Evolutionary conservation across 2,329 filamentous ascomycete genomes (phyloP).

Genomic region (Talaromyces sp.): DNA sequence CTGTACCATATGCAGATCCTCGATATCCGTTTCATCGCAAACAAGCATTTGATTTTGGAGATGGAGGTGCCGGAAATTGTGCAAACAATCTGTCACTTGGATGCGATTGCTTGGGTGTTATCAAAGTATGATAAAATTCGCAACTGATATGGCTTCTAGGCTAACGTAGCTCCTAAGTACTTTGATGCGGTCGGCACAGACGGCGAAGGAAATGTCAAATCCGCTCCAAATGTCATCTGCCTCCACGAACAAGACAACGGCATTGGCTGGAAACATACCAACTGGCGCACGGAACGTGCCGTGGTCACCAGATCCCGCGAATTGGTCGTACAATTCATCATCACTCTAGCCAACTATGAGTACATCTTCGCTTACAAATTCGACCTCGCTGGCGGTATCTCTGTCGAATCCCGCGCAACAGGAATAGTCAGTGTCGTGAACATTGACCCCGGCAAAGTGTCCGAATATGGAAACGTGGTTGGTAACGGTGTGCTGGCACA

Average conservation of each 20-base stretch:
- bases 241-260: conserved; percentile 69
- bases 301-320: conserved; percentile 61
- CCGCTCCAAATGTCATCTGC: conserved; percentile 65
- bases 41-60: conserved; percentile 67
- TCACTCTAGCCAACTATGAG: conserved; percentile 68
- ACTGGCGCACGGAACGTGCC: conserved; percentile 63
- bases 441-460: conserved; percentile 48
- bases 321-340: conserved; percentile 65
- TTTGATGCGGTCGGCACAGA: conserved; percentile 58
- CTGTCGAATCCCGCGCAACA: conserved; percentile 61
- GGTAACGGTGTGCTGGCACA: conserved; percentile 49
- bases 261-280: conserved; percentile 69
- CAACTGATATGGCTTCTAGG: neutral
- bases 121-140: conserved; percentile 41
- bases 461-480: conserved; percentile 55
- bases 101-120: conserved; percentile 65
- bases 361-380: conserved; percentile 66
- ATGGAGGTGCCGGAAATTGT: conserved; percentile 60
- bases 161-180: conserved; percentile 44
- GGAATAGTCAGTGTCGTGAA: conserved; percentile 63
- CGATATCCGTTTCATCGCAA: conserved; percentile 63
- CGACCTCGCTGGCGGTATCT: conserved; percentile 51
- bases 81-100: conserved; percentile 66
- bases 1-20: conserved; percentile 56
- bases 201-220: conserved; percentile 56